These are phyloP conservation scores for Hortaea werneckii DNA, from an alignment of 2,329 filamentous ascomycete species.

Conservation along the genomic window DNA sequence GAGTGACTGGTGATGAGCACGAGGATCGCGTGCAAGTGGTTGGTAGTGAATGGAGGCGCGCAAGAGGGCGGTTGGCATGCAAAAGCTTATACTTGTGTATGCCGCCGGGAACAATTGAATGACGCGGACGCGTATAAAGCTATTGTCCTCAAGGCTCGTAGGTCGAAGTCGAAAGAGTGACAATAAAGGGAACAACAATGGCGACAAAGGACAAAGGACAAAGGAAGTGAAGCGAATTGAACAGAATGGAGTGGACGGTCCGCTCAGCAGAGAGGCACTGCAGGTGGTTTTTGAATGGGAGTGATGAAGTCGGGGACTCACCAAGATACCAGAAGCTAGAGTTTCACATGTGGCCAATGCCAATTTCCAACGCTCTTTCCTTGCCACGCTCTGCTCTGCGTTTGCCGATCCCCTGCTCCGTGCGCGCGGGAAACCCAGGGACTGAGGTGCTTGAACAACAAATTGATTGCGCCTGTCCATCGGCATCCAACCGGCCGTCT, in stretches of 20 bases:
- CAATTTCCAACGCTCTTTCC: background rate
- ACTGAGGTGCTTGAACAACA: background rate
- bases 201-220: background rate
- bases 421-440: background rate
- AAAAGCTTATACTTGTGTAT: background rate
- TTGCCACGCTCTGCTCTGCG: background rate
- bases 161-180: slow-evolving; percentile 1
- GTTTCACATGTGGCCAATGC: slow-evolving; percentile 3
- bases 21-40: background rate
- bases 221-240: background rate
- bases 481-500: background rate
- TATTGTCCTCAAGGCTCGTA: slow-evolving; percentile 1
- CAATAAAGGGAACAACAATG: background rate
- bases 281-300: background rate
- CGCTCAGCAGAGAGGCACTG: too few relatives aligned
- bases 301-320: background rate
- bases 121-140: slow-evolving; percentile 4
- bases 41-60: background rate
- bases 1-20: slow-evolving; percentile 1
- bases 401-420: background rate
- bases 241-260: too few relatives aligned
- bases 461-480: background rate
- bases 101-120: background rate
- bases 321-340: slow-evolving; percentile 1
- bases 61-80: background rate